These are phyloP conservation scores for Nidula microcarpa DNA, from an alignment of 768 basidiomycete species.

Conservation along the genomic window DNA sequence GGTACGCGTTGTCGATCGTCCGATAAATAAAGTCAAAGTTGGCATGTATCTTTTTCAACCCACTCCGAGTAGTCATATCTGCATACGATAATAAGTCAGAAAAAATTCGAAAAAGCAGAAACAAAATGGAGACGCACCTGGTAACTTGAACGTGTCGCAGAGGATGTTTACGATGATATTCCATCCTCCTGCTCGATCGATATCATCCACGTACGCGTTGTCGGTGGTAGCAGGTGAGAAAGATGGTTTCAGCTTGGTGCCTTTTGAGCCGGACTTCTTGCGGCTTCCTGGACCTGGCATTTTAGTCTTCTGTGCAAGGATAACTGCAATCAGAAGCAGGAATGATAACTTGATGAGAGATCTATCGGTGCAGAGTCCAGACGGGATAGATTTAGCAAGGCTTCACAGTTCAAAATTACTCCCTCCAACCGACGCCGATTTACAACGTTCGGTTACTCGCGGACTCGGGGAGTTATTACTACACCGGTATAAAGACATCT, in stretches of 20 bases:
- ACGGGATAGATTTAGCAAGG: no score
- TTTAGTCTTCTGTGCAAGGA: neutral
- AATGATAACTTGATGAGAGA: neutral
- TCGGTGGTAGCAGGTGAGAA: neutral
- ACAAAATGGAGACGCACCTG: constrained; percentile 34
- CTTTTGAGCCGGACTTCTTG: constrained; percentile 4
- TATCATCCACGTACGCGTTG: constrained; percentile 33
- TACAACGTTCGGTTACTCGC: no score
- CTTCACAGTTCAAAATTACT: no score
- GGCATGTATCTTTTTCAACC: constrained; percentile 59
- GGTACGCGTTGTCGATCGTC: constrained; percentile 47
- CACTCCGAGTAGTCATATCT: constrained; percentile 56
- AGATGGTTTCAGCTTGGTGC: neutral
- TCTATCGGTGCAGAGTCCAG: no score
- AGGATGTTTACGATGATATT: constrained; percentile 39
- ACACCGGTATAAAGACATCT: no score
- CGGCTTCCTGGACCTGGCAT: constrained; percentile 14
- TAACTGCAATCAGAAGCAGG: neutral
- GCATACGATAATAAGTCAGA: neutral
- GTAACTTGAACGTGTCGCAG: constrained; percentile 48
- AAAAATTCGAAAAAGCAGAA: neutral
- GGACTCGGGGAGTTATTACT: no score
- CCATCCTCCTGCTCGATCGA: constrained; percentile 50
- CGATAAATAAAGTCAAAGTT: constrained; percentile 52
- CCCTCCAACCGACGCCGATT: no score